Conservation (phyloP, 345 rosid species). For the Linum lewisii region DNA sequence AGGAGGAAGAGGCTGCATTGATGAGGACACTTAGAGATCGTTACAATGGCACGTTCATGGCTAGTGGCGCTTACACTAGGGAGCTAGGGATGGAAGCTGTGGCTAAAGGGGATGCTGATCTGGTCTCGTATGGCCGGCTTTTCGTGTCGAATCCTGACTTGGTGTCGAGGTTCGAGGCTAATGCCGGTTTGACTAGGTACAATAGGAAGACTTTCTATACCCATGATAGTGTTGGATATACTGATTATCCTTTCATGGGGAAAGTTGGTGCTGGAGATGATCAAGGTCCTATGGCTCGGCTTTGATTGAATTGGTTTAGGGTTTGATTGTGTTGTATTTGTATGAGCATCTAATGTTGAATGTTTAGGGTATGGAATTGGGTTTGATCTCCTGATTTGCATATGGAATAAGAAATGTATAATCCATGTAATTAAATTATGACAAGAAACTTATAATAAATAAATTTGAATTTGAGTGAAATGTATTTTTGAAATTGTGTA, state of each 20-base stretch:
- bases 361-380: no score
- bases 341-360: no score
- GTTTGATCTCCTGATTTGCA: no score
- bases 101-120: conserved; percentile 57
- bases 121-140: conserved; percentile 68
- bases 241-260: conserved; percentile 52
- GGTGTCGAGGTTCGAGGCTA: conserved; percentile 43
- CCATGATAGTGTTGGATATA: conserved; percentile 58
- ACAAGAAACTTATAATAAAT: no score
- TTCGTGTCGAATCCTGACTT: conserved; percentile 82
- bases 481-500: no score
- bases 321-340: no score
- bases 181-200: conserved; percentile 51
- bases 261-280: background rate
- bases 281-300: background rate
- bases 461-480: no score
- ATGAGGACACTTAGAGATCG: conserved; percentile 42
- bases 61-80: conserved; percentile 67
- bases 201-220: conserved; percentile 63
- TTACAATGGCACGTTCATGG: conserved; percentile 61
- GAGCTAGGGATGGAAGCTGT: conserved; percentile 64
- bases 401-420: no score
- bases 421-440: no score
- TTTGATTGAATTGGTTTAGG: no score
- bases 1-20: conserved; percentile 15